These are phyloP conservation scores for Fusarium pseudonygamai DNA, from an alignment of 2,329 filamentous ascomycete genomes.

Conservation along the genomic window DNA sequence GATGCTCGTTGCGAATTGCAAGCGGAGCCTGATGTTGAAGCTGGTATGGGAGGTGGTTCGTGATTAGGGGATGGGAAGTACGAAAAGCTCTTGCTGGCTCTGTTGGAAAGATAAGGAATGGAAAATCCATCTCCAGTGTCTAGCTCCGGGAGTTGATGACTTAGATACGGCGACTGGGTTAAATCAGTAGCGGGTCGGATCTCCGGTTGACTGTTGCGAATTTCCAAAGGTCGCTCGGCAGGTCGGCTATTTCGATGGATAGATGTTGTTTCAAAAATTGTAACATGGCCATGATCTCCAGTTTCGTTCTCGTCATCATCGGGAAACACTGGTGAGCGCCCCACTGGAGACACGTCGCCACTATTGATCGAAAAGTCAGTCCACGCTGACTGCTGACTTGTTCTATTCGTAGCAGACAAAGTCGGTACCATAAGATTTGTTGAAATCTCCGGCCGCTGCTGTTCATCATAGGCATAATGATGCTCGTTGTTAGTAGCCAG, in stretches of 20 bases:
- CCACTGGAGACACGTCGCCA: conserved; percentile 51
- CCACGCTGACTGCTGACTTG: conserved; percentile 67
- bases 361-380: conserved; percentile 68
- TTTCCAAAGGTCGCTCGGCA: conserved; percentile 31
- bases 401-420: conserved; percentile 56
- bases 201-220: conserved; percentile 35
- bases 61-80: conserved; percentile 58
- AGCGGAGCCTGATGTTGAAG: conserved; percentile 48
- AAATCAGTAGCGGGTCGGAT: conserved; percentile 41
- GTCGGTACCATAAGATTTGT: conserved; percentile 59
- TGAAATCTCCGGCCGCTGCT: conserved; percentile 50
- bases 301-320: conserved; percentile 41
- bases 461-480: conserved; percentile 41
- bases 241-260: conserved; percentile 40
- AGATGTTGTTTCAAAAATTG: conserved; percentile 46
- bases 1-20: conserved; percentile 55
- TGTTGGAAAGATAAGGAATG: conserved; percentile 56
- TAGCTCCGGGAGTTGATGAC: conserved; percentile 59
- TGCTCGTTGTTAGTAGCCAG: conserved; percentile 47
- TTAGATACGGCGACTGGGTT: conserved; percentile 41
- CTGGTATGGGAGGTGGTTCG: conserved; percentile 61
- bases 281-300: conserved; percentile 46
- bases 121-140: conserved; percentile 62
- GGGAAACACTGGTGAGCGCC: conserved; percentile 45
- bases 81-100: conserved; percentile 42